These are phyloP conservation scores for Dryas integrifolia DNA, from an alignment of 331 rosid genomes.

Conservation along the genomic window DNA sequence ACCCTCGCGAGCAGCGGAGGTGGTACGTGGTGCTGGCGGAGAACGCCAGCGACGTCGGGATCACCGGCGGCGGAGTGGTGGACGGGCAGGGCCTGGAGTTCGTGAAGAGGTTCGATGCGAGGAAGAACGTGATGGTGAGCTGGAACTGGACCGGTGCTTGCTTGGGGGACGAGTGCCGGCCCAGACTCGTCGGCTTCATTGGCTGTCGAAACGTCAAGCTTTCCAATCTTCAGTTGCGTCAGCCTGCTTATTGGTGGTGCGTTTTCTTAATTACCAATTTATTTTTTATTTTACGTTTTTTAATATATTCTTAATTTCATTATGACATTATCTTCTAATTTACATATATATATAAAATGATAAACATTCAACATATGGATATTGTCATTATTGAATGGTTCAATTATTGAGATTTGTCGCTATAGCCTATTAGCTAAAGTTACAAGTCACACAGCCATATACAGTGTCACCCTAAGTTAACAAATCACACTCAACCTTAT, in stretches of 20 bases:
- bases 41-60: constrained; percentile 74
- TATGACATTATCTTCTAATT: neutral
- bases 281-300: neutral
- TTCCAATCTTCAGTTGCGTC: constrained; percentile 52
- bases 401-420: neutral
- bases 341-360: neutral
- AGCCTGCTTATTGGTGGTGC: constrained; percentile 96
- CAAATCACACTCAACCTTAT: too few species aligned
- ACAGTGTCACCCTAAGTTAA: too few species aligned
- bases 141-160: constrained; percentile 86
- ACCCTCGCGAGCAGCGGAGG: constrained; percentile 53
- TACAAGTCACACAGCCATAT: neutral
- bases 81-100: constrained; percentile 76
- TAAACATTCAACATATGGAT: neutral
- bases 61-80: constrained; percentile 76
- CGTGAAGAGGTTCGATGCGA: constrained; percentile 54
- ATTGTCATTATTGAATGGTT: neutral
- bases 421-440: neutral
- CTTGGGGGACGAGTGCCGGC: constrained; percentile 85
- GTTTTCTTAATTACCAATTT: constrained; percentile 9
- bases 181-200: constrained; percentile 73
- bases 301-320: too few species aligned
- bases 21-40: constrained; percentile 94
- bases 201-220: constrained; percentile 46
- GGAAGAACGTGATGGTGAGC: constrained; percentile 93